phyloP scores from a whole-genome alignment of 352 stramenopile genomes.

The Elongisporangium undulatum region DNA sequence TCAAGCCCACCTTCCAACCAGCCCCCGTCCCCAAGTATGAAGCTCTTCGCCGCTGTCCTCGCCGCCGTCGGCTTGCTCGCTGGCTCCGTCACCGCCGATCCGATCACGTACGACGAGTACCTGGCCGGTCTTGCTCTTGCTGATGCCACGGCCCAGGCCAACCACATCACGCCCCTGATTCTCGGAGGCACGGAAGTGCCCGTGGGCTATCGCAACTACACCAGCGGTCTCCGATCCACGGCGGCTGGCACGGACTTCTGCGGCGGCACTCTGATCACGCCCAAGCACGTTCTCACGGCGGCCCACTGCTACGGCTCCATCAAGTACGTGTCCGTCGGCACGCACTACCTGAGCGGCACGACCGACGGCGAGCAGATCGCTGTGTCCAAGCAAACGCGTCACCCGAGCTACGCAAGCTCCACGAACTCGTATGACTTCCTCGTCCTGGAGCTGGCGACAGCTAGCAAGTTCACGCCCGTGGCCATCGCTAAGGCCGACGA shows the following conservation, averaged over 20 bases:
- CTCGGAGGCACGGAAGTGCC: constrained; percentile 33
- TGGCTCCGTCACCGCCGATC: not conserved
- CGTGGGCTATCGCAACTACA: constrained; percentile 44
- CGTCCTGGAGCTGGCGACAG: constrained; percentile 42
- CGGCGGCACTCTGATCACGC: constrained; percentile 57
- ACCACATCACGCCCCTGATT: constrained; percentile 31
- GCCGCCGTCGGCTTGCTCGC: not conserved
- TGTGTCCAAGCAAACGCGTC: constrained; percentile 33
- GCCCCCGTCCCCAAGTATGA: not conserved
- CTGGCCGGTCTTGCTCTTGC: not conserved
- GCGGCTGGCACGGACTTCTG: constrained; percentile 37
- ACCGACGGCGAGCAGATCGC: constrained; percentile 40
- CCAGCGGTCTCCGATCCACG: constrained; percentile 29
- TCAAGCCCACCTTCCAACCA: not conserved
- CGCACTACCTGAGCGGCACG: constrained; percentile 45
- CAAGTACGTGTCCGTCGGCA: constrained; percentile 44
- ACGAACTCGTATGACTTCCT: constrained; percentile 39
- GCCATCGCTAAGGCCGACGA: constrained; percentile 23
- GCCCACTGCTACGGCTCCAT: constrained; percentile 44
- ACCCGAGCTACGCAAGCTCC: constrained; percentile 38
- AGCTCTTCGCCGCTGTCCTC: not conserved
- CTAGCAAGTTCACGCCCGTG: constrained; percentile 27
- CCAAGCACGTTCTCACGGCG: constrained; percentile 56
- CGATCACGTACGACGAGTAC: not conserved
- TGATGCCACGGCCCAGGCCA: not conserved